These are phyloP conservation scores for Pythium biforme DNA, from an alignment of 352 stramenopile genomes.

Conservation along the genomic window DNA sequence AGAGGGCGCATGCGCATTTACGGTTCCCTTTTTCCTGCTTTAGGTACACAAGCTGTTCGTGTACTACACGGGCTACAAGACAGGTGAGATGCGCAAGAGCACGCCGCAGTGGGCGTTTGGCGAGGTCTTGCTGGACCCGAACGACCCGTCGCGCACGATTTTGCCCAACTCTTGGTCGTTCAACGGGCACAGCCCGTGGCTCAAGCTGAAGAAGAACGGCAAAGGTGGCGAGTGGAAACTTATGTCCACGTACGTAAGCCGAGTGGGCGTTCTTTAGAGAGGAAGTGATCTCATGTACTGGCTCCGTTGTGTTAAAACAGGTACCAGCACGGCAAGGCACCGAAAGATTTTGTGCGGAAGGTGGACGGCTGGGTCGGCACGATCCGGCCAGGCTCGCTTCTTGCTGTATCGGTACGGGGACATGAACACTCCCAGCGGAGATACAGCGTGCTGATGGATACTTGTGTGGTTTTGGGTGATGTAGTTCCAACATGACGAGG, in stretches of 20 bases:
- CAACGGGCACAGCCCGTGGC: constrained; percentile 61
- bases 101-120: constrained; percentile 75
- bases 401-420: constrained; percentile 63
- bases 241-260: constrained; percentile 31
- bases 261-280: not conserved
- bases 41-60: constrained; percentile 76
- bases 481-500: constrained; percentile 73
- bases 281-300: constrained; percentile 9
- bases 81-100: constrained; percentile 56
- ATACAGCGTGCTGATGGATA: constrained; percentile 15
- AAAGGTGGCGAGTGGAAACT: constrained; percentile 77
- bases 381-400: constrained; percentile 52
- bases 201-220: constrained; percentile 52
- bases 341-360: constrained; percentile 44
- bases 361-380: constrained; percentile 61
- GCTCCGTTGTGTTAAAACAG: constrained; percentile 8
- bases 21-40: not conserved
- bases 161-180: constrained; percentile 81
- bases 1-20: no score
- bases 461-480: no score
- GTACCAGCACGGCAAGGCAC: constrained; percentile 47
- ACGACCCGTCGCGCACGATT: constrained; percentile 53
- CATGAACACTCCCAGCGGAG: no score
- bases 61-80: constrained; percentile 85
- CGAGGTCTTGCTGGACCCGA: constrained; percentile 70